Conservation (phyloP, 2,329 filamentous ascomycete species). For the Berkeleyomyces rouxiae region DNA sequence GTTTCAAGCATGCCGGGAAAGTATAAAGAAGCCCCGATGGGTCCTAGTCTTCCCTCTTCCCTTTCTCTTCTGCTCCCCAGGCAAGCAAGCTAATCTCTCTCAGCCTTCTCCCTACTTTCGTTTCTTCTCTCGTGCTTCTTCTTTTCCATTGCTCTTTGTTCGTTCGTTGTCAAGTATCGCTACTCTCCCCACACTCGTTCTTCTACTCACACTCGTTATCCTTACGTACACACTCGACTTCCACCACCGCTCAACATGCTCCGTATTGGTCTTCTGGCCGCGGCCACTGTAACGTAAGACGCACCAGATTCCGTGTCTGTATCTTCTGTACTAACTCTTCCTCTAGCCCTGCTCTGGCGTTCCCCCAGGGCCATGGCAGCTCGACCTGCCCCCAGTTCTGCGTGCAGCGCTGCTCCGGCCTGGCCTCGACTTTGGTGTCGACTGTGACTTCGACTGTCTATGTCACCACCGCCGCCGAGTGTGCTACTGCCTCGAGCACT, state of each 20-base stretch:
- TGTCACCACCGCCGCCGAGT: constrained; percentile 4
- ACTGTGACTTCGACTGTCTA: constrained; percentile 11
- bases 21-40: not conserved
- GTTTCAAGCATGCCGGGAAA: not conserved
- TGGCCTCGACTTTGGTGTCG: constrained; percentile 1
- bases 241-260: constrained; percentile 7
- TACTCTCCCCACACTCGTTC: not conserved
- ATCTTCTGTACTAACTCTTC: not conserved
- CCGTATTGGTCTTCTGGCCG: constrained; percentile 8
- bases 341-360: constrained; percentile 1
- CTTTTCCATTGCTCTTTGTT: not conserved
- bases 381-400: constrained; percentile 10
- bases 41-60: not conserved
- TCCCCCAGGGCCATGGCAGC: constrained; percentile 3
- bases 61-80: not conserved
- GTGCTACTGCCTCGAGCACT: not conserved
- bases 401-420: constrained; percentile 9
- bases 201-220: not conserved
- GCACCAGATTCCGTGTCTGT: not conserved
- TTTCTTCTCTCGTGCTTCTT: not conserved
- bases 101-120: constrained; percentile 2
- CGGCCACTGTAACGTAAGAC: constrained; percentile 11
- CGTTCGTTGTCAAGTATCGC: constrained; percentile 2
- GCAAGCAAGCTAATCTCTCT: constrained; percentile 9
- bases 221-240: not conserved